These are phyloP conservation scores for Arabidopsis thaliana DNA, from an alignment of 345 rosid species.

Conservation along the genomic window TAIR10.1 NC_003075.7:6440501-6441000, in stretches of 20 bases:
- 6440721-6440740: neutral
- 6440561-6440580: slow-evolving; percentile 28
- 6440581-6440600: slow-evolving; percentile 21
- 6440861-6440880: neutral
- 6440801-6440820: neutral
- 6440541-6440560: neutral
- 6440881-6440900: neutral
- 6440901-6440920: neutral
- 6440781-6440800: neutral
- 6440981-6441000: neutral
- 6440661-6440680: neutral
- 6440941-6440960: neutral
- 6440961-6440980: neutral
- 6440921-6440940: neutral
- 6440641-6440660: slow-evolving; percentile 5
- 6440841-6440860: neutral
- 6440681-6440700: neutral
- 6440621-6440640: slow-evolving; percentile 3
- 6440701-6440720: neutral
- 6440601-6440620: slow-evolving; percentile 25
- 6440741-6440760: neutral
- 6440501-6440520: slow-evolving; percentile 12
- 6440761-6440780: slow-evolving; percentile 5
- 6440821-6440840: neutral
- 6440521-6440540: neutral